These are phyloP conservation scores for Zychaea mexicana DNA, from an alignment of 371 early-diverging fungal genomes.

Conservation along the genomic window DNA sequence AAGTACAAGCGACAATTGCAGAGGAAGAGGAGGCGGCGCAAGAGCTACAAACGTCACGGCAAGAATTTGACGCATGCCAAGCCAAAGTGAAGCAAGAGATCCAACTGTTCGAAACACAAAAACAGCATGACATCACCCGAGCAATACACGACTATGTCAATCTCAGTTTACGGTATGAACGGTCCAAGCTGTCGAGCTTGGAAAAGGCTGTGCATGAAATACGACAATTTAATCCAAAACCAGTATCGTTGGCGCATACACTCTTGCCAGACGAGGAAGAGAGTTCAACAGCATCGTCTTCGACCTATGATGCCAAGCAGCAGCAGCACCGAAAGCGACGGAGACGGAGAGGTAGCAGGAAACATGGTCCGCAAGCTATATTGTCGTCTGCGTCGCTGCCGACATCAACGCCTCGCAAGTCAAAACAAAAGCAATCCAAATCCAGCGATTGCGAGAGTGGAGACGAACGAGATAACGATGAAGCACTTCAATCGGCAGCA, in stretches of 20 bases:
- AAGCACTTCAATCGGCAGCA: neutral
- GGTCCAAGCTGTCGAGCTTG: slow-evolving; percentile 45
- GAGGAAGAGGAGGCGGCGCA: slow-evolving; percentile 56
- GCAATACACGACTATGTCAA: slow-evolving; percentile 52
- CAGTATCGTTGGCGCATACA: slow-evolving; percentile 13
- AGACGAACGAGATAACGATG: slow-evolving; percentile 1
- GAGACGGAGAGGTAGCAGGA: slow-evolving; percentile 22
- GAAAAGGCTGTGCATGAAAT: slow-evolving; percentile 54
- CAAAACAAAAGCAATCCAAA: slow-evolving; percentile 12
- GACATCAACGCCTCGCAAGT: slow-evolving; percentile 25
- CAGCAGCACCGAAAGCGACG: slow-evolving; percentile 18
- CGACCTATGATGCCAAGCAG: slow-evolving; percentile 6
- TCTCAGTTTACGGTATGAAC: slow-evolving; percentile 51
- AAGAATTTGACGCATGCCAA: slow-evolving; percentile 50
- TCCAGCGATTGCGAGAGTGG: slow-evolving; percentile 13
- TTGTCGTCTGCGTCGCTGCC: slow-evolving; percentile 51
- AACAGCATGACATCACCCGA: slow-evolving; percentile 45
- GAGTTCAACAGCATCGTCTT: slow-evolving; percentile 8
- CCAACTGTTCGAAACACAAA: slow-evolving; percentile 52
- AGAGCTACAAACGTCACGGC: slow-evolving; percentile 29
- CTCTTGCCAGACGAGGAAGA: slow-evolving; percentile 15
- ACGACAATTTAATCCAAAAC: slow-evolving; percentile 23
- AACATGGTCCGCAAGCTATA: slow-evolving; percentile 16
- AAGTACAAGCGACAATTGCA: slow-evolving; percentile 42
- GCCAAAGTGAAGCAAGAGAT: slow-evolving; percentile 55